Conservation (phyloP, 2,329 filamentous ascomycete species). For the Penicillium sp. region DNA sequence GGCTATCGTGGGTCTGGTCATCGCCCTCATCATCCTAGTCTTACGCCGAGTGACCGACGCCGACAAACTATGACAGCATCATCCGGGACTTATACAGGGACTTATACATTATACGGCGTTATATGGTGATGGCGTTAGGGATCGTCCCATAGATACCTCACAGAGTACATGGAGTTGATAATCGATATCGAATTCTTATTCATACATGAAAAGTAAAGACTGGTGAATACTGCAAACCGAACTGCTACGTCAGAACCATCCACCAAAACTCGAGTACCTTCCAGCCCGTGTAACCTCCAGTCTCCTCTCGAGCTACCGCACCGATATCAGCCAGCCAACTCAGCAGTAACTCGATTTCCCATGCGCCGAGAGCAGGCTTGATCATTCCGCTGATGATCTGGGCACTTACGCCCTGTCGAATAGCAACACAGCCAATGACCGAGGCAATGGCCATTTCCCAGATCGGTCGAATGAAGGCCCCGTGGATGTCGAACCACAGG, state of each 20-base stretch:
- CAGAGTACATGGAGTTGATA: neutral
- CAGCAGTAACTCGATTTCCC: conserved; percentile 42
- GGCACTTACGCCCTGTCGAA: conserved; percentile 39
- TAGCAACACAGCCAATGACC: conserved; percentile 40
- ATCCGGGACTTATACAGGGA: neutral
- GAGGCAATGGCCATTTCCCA: conserved; percentile 44
- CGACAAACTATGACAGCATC: conserved; percentile 19
- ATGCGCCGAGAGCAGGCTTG: conserved; percentile 37
- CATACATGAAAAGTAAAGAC: neutral
- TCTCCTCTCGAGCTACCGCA: conserved; percentile 12
- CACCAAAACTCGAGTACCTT: conserved; percentile 41
- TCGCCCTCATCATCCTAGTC: conserved; percentile 66
- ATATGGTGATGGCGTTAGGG: neutral
- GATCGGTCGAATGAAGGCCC: conserved; percentile 28
- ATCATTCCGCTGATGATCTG: conserved; percentile 35
- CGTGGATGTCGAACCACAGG: conserved; percentile 48
- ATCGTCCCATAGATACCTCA: neutral
- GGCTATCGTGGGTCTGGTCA: conserved; percentile 66
- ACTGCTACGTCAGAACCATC: conserved; percentile 28
- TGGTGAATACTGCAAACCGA: too few relatives aligned
- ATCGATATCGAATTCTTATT: neutral
- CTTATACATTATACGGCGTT: conserved; percentile 5
- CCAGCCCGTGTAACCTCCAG: conserved; percentile 25
- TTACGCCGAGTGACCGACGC: conserved; percentile 42
- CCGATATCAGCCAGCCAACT: conserved; percentile 37